Evolutionary conservation across 1,284 basidiomycete genomes (phyloP), one percentile per base, ranked within the genome.

Genomic region (Ceratobasidium sp.): DNA sequence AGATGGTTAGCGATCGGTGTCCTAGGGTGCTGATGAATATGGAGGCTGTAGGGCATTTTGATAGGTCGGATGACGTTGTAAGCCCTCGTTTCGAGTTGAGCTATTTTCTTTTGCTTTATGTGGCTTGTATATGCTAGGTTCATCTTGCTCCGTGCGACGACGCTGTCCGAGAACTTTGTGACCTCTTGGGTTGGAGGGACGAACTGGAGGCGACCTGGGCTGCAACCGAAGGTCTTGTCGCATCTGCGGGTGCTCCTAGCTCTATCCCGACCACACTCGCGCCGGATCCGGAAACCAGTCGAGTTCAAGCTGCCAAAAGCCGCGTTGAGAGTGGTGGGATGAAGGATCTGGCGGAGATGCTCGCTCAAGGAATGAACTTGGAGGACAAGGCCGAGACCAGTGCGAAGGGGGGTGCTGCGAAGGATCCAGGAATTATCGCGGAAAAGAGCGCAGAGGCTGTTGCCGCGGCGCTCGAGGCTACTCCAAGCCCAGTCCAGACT

Each of bases 1-100:
- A 86, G 42, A 83, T 89, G 81, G 89, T 80, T 9, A 80, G 80
- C 20, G 55, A 51, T 23, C 80, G 71, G 10, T 80, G 78, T 70
- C 81, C 81, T 9, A 77, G 80, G 26, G 70, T 81, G 18, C 70
- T 81, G 58, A 78, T 81, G 73, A 81, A 81, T 63, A 77, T 81
- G 55, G 81, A 81, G 33, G 56, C 44, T 15, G 81, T 80, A 4
- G 80, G 81, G 20, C 72, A 78, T 56, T 78, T 81, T 66, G 77
- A 77, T 1, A 40, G 79, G 26, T 55, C 78, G 26, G 80, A 80
- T 28, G 81, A 81, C 60, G 79, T 81, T 53, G 71, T 73, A 23
- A 63, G 71, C 63, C 40, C 5, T 51, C 13, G 5, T 42, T n/a
- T 44, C 49, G 64, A 15, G n/a, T 33, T 7, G 3, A 69, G 23